Conservation (phyloP, 2,329 filamentous ascomycete genomes). For the Sporothrix brunneoviolacea region DNA sequence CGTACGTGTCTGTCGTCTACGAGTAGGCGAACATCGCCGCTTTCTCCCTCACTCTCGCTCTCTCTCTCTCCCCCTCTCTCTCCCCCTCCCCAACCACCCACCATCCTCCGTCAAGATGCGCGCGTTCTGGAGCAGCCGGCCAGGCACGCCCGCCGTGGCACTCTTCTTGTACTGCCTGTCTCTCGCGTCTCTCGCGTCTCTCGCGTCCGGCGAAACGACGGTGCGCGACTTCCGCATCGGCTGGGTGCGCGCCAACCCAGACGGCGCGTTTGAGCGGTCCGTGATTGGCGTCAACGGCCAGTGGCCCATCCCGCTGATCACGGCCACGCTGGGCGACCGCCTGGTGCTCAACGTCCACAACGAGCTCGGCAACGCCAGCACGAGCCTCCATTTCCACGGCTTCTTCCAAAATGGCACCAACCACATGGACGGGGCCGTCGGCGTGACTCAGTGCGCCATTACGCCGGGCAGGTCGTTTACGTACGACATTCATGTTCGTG, state of each 20-base stretch:
- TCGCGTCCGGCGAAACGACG: constrained; percentile 37
- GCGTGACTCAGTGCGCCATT: constrained; percentile 62
- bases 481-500: constrained; percentile 62
- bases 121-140: no score
- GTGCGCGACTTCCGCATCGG: constrained; percentile 61
- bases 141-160: not conserved
- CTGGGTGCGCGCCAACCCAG: constrained; percentile 66
- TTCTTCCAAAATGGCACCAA: constrained; percentile 58
- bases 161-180: not conserved
- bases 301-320: constrained; percentile 66
- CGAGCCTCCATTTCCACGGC: constrained; percentile 64
- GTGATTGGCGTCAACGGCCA: constrained; percentile 68
- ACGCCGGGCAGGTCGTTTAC: constrained; percentile 55
- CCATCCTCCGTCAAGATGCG: not conserved
- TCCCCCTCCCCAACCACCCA: no score
- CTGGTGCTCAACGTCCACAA: constrained; percentile 54
- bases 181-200: no score
- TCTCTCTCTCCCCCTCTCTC: no score
- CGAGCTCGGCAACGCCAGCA: constrained; percentile 54
- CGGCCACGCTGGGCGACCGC: constrained; percentile 55
- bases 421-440: constrained; percentile 63
- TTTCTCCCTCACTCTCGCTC: no score
- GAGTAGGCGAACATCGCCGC: no score
- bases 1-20: no score
- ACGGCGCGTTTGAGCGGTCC: constrained; percentile 55